phyloP scores from a whole-genome alignment of 2,329 filamentous ascomycete species.

The Chaetomium globosum region DNA sequence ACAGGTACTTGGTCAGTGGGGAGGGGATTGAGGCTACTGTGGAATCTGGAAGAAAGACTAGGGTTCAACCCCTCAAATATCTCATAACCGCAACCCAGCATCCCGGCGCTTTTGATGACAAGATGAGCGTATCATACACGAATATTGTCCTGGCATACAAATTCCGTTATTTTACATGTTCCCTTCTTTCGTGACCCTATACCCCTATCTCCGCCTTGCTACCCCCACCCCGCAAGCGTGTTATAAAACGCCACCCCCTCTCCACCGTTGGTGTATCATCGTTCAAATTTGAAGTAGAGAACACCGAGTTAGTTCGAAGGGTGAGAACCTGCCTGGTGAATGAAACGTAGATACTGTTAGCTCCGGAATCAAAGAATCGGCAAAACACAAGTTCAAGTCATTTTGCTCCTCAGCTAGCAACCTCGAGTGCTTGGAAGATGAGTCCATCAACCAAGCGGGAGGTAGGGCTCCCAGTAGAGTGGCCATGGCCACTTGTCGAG shows the following conservation, averaged over 20 bases:
- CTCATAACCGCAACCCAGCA: no score
- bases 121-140: no score
- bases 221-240: background rate
- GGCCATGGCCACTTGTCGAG: slow-evolving; percentile 1
- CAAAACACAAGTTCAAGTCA: background rate
- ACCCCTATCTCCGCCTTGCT: no score
- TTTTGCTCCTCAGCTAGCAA: slow-evolving; percentile 11
- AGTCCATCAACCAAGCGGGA: background rate
- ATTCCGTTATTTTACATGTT: no score
- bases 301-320: background rate
- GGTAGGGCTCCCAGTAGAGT: background rate
- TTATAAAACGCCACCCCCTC: background rate
- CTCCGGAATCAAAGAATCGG: background rate
- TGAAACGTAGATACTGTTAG: background rate
- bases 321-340: background rate
- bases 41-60: no score
- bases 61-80: no score
- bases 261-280: background rate
- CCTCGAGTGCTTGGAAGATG: background rate
- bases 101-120: no score
- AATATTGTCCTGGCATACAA: no score
- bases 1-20: no score
- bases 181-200: no score
- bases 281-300: background rate
- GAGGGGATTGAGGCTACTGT: no score